A percentile compares a stretch with the other conserved stretches of the same genome.
phyloP scores from a whole-genome alignment of 805 yeast species.

The Teunomyces funiuensis region DNA sequence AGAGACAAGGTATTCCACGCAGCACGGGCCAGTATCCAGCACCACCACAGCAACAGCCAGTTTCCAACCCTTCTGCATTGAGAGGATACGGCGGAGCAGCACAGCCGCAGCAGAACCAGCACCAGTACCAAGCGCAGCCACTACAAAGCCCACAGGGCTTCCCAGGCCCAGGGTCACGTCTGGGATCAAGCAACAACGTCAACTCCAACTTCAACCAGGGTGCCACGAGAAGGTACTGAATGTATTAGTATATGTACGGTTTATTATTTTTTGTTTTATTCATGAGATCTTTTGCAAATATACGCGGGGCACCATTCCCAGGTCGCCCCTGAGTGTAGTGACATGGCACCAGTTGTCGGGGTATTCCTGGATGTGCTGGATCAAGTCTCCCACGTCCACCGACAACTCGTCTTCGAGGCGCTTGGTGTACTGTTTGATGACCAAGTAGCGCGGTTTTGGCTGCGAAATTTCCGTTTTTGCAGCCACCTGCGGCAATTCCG shows the following conservation, averaged over 20 bases:
- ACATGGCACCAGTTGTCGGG: constrained; percentile 43
- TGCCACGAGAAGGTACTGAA: constrained; percentile 8
- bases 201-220: constrained; percentile 2
- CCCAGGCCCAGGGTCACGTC: background rate
- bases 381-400: constrained; percentile 31
- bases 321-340: constrained; percentile 13
- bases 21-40: constrained; percentile 10
- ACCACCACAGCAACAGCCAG: constrained; percentile 6
- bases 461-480: background rate
- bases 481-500: background rate
- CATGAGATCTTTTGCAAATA: constrained; percentile 18
- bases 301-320: constrained; percentile 36
- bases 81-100: constrained; percentile 9
- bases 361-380: constrained; percentile 22
- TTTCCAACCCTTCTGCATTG: constrained; percentile 7
- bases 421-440: constrained; percentile 26
- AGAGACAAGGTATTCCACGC: constrained; percentile 7
- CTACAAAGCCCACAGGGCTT: background rate
- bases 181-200: background rate
- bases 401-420: constrained; percentile 35
- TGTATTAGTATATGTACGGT: background rate
- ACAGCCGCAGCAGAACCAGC: constrained; percentile 8
- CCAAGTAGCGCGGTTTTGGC: constrained; percentile 16
- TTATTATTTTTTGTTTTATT: background rate
- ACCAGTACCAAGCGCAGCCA: constrained; percentile 11